Conservation (phyloP, 352 stramenopile genomes). For the Thraustochytrium aureum region DNA sequence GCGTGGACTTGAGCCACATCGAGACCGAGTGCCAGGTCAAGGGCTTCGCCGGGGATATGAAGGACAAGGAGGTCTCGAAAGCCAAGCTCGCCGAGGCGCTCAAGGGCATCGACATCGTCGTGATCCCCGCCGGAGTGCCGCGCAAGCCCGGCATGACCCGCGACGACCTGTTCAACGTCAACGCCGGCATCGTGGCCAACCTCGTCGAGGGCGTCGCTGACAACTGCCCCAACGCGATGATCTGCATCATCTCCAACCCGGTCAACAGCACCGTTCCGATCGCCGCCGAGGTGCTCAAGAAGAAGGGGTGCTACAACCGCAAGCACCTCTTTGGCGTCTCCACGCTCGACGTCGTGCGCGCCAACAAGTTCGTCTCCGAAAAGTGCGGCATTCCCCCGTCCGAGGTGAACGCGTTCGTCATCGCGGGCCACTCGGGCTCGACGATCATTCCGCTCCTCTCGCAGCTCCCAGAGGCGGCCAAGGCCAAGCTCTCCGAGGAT, state of each 20-base stretch:
- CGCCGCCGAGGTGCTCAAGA: constrained; percentile 97
- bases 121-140: constrained; percentile 98
- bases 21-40: constrained; percentile 59
- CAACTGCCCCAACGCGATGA: constrained; percentile 92
- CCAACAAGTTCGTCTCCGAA: constrained; percentile 67
- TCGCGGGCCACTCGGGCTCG: constrained; percentile 97
- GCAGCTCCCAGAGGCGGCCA: constrained; percentile 75
- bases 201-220: constrained; percentile 90
- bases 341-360: constrained; percentile 78
- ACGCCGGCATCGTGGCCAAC: constrained; percentile 93
- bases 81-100: constrained; percentile 60
- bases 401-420: constrained; percentile 80
- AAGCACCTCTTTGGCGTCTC: constrained; percentile 84
- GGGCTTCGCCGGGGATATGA: constrained; percentile 55
- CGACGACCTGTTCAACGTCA: constrained; percentile 92
- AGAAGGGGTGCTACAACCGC: constrained; percentile 64
- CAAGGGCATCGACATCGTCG: constrained; percentile 89
- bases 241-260: constrained; percentile 98
- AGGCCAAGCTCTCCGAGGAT: constrained; percentile 86
- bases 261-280: constrained; percentile 99
- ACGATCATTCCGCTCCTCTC: constrained; percentile 98
- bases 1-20: constrained; percentile 81
- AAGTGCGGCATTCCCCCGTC: constrained; percentile 61
- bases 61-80: constrained; percentile 53
- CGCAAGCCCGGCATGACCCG: constrained; percentile 96